A percentile compares a stretch with the other conserved stretches of the same genome.
phyloP scores from a whole-genome alignment of 2,329 filamentous ascomycete genomes.

The Rutstroemia sp. region DNA sequence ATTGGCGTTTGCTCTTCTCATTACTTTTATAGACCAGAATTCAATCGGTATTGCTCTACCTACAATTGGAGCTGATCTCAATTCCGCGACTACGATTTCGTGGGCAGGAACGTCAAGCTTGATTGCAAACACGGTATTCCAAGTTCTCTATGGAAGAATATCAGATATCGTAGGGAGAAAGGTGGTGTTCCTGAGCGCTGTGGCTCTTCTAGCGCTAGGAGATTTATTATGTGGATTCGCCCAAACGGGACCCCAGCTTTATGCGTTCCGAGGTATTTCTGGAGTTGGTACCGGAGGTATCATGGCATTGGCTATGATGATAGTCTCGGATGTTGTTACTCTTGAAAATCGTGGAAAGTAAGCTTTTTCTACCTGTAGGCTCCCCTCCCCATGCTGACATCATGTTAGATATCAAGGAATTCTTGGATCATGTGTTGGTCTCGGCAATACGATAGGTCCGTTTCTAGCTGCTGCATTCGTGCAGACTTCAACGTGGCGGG shows the following conservation, averaged over 20 bases:
- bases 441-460: constrained; percentile 37
- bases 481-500: constrained; percentile 34
- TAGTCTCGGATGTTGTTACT: constrained; percentile 52
- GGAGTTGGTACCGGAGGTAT: constrained; percentile 58
- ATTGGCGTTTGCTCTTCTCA: constrained; percentile 45
- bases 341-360: constrained; percentile 51
- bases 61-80: constrained; percentile 40
- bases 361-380: constrained; percentile 1
- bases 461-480: constrained; percentile 37
- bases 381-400: neutral
- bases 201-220: constrained; percentile 45
- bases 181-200: constrained; percentile 45
- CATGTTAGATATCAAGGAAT: constrained; percentile 34
- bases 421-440: constrained; percentile 33
- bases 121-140: constrained; percentile 54
- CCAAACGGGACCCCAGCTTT: constrained; percentile 48
- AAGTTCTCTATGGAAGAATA: constrained; percentile 55
- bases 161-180: constrained; percentile 57
- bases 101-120: constrained; percentile 47
- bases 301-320: constrained; percentile 51
- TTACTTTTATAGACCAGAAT: constrained; percentile 39
- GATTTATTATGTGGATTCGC: constrained; percentile 54
- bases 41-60: constrained; percentile 38
- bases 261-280: constrained; percentile 51
- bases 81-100: constrained; percentile 42